Evolutionary conservation across 192 early-diverging fungal genomes (phyloP).

Genomic region (Coemansia sp.): DNA sequence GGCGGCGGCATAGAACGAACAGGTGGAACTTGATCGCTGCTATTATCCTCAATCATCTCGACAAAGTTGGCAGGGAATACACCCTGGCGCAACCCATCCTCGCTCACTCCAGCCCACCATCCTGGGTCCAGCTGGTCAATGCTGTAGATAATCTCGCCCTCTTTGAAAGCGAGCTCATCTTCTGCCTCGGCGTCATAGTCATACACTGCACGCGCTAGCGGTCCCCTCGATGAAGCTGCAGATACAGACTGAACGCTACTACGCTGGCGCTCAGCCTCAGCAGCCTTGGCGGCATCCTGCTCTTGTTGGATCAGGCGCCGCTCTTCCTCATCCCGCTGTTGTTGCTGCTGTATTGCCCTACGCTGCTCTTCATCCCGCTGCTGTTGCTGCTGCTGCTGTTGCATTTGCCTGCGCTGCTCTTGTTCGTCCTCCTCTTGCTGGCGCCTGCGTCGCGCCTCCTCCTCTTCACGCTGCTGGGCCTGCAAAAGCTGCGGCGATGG

Average conservation of each 20-base stretch:
- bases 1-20: background rate
- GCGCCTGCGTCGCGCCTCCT: slow-evolving; percentile 22
- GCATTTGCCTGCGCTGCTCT: background rate
- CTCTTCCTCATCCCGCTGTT: slow-evolving; percentile 16
- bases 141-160: slow-evolving; percentile 78
- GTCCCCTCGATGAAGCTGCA: slow-evolving; percentile 11
- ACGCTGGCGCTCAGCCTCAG: background rate
- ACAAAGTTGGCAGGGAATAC: slow-evolving; percentile 82
- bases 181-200: slow-evolving; percentile 74
- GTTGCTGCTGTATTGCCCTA: slow-evolving; percentile 16
- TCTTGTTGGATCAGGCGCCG: slow-evolving; percentile 11
- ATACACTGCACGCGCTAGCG: slow-evolving; percentile 64
- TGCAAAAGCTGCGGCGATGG: slow-evolving; percentile 15
- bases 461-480: slow-evolving; percentile 16
- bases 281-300: slow-evolving; percentile 11
- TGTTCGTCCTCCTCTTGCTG: slow-evolving; percentile 41
- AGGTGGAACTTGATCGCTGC: background rate
- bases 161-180: slow-evolving; percentile 82
- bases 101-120: slow-evolving; percentile 88
- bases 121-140: slow-evolving; percentile 85
- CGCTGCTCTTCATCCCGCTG: slow-evolving; percentile 39
- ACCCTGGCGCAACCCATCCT: slow-evolving; percentile 71
- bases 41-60: slow-evolving; percentile 52
- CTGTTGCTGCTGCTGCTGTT: slow-evolving; percentile 18
- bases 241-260: slow-evolving; percentile 14